Evolutionary conservation across 202 grass and related monocot species (phyloP), one percentile per base, ranked within the genome.

Genomic region (Panicum virgatum): DNA sequence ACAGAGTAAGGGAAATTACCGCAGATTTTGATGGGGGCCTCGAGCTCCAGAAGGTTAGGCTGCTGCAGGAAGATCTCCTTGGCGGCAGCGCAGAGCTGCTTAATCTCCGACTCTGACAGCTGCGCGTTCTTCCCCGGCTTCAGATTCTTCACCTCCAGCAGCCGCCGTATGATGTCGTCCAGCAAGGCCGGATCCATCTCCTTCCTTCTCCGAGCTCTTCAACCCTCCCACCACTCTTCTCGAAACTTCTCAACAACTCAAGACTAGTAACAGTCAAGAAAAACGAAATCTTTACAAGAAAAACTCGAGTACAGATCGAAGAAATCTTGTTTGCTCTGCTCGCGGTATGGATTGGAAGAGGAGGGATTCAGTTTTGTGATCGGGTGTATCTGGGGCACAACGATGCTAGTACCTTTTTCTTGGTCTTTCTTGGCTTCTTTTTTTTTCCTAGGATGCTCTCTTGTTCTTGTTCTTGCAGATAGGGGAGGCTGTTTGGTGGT

Each of bases 21-120:
- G 32, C 92, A 97, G 81, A 97, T 97, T 90, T 97, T 97, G 86
- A 97, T 97, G 34, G 94, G 94, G 20, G 90, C 92, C 79, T 92
- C 90, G 52, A 97, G 86, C 81, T 97, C 94, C 54, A 97, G 90
- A 54, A 94, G 89, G 82, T 94, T 97, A 67, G 95, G 92, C 82
- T 97, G 95, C 32, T 80, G 57, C 63, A 97, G 65, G 86, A 97
- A 97, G 86, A 94, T 91, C 70, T 93, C 92, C 86, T 89, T 97
- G 68, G 92, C 90, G 42, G 73, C 82, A 50, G 82, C 47, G 79
- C 95, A 97, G 46, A 97, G 95, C 84, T 93, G 95, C 84, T 94
- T 94, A 81, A 97, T 97, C 92, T 97, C 95, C 34, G 88, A 82
- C 78, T 97, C 92, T 20, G 84, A 91, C 27, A 97, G 90, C 88